Evolutionary conservation across 75 land plant species (phyloP).

Genomic region (Cunninghamia lanceolata): DNA sequence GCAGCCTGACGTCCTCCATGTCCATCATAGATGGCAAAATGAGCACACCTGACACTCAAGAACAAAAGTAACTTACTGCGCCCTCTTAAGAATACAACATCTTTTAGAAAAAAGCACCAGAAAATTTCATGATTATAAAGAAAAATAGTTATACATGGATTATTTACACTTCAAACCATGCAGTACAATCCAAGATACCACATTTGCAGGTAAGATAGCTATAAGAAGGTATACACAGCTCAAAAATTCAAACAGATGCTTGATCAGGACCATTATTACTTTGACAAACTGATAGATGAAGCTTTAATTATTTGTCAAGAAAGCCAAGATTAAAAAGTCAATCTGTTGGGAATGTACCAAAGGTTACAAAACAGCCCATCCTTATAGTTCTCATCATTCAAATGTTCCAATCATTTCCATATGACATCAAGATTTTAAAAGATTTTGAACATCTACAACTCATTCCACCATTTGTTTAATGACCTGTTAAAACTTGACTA

Average conservation of each 20-base stretch:
- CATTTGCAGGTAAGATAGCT: not conserved
- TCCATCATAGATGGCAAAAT: conserved; percentile 91
- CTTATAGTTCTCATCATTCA: not conserved
- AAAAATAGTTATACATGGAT: not conserved
- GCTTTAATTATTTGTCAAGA: not conserved
- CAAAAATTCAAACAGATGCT: not conserved
- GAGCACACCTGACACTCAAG: conserved; percentile 48
- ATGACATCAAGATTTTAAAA: not conserved
- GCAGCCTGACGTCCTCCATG: conserved; percentile 89
- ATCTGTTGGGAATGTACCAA: not conserved
- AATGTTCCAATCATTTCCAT: not conserved
- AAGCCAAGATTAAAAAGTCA: not conserved
- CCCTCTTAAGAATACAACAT: not conserved
- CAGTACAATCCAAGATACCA: not conserved
- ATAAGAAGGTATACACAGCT: not conserved
- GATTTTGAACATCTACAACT: too few species aligned
- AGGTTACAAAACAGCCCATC: not conserved
- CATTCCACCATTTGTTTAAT: not conserved
- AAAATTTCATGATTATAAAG: not conserved
- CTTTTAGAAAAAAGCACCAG: not conserved
- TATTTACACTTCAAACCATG: not conserved
- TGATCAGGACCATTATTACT: not conserved
- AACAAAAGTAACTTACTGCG: not conserved
- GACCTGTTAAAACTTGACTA: not conserved
- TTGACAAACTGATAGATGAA: not conserved